Base-by-base conservation (phyloP, 208 protist species). In the Trypanosoma melophagium region DNA sequence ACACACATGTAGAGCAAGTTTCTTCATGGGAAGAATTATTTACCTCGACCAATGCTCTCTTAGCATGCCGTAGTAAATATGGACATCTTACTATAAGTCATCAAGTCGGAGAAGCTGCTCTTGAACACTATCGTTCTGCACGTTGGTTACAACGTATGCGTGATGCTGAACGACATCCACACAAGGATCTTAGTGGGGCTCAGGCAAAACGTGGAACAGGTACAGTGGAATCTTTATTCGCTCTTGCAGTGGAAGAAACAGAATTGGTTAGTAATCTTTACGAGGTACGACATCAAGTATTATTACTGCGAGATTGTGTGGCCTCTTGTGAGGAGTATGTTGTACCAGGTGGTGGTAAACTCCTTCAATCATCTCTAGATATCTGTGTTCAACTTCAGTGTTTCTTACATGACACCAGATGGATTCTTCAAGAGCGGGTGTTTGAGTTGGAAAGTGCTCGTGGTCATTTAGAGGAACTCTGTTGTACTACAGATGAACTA, bases 71-170 rank as follows among this genome's bases (percentile, higher is more conserved):
- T 45, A 63, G 73, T 55, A 60, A 68, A 21, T 70, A 88, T 66
- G 21, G 35, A 35, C 50, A 74, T 55, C 52, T 70, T 60, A 22
- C 60, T 41, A 54, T 71, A 12, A 63, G 41, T 22, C 66, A 87
- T 13, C 66, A 82, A 28, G 45, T 87, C 17, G 59, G 77, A 9
- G 76, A 58, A 12, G 82, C 87, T 2, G 72, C 85, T 13, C 60
- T 40, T 22, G 75, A 82, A 56, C 76, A 94, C 41, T 96, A 94
- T 72, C 80, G 81, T 16, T 92, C 83, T 54, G 76, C 80, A 0
- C 90, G 90, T 16, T 94, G 87, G 87, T 65, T 95, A 55, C 87
- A 96, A 74, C 81, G 87, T 2, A 82, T 97, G 85, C 87, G 88
- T 4, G 87, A 93, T 60, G 86, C 85, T 35, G 78, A 88, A 69